Percentiles rank a stretch among this genome's conserved stretches.
Evolutionary conservation across 2,329 filamentous ascomycete genomes (phyloP).

Genomic region (Graphium sp.): DNA sequence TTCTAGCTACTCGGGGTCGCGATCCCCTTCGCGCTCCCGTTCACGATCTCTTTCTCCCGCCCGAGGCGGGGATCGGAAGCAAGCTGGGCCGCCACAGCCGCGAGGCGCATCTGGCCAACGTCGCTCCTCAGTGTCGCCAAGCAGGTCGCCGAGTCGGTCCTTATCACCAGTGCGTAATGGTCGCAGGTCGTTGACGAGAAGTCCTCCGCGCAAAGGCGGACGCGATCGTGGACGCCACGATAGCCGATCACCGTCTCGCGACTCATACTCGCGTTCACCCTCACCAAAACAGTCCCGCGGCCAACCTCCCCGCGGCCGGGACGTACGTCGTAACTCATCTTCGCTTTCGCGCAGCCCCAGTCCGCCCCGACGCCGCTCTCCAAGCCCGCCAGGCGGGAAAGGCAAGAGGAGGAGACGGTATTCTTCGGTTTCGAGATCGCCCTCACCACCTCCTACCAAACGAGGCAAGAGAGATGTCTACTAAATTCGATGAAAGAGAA

Average conservation of each 20-base stretch:
- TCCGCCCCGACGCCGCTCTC: conserved; percentile 10
- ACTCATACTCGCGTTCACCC: conserved; percentile 9
- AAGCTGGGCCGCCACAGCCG: conserved; percentile 13
- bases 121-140: conserved; percentile 9
- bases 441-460: conserved; percentile 6
- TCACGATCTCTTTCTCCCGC: conserved; percentile 14
- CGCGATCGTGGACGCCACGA: conserved; percentile 14
- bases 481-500: too few relatives aligned
- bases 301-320: conserved; percentile 2
- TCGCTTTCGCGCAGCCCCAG: too few relatives aligned
- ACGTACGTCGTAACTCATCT: too few relatives aligned
- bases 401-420: conserved; percentile 6
- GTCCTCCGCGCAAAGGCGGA: conserved; percentile 13
- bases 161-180: conserved; percentile 7
- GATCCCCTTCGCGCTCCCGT: conserved; percentile 22
- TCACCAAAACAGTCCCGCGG: conserved; percentile 1
- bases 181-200: conserved; percentile 13
- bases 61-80: conserved; percentile 7
- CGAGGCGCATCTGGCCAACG: conserved; percentile 8
- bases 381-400: conserved; percentile 9
- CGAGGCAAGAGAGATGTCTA: conserved; percentile 5
- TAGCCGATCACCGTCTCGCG: conserved; percentile 13
- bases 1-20: conserved; percentile 4
- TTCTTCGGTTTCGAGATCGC: conserved; percentile 5
- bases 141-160: conserved; percentile 7